Evolutionary conservation across 1,284 basidiomycete species (phyloP).

Genomic region (Marasmius tenuissimus): DNA sequence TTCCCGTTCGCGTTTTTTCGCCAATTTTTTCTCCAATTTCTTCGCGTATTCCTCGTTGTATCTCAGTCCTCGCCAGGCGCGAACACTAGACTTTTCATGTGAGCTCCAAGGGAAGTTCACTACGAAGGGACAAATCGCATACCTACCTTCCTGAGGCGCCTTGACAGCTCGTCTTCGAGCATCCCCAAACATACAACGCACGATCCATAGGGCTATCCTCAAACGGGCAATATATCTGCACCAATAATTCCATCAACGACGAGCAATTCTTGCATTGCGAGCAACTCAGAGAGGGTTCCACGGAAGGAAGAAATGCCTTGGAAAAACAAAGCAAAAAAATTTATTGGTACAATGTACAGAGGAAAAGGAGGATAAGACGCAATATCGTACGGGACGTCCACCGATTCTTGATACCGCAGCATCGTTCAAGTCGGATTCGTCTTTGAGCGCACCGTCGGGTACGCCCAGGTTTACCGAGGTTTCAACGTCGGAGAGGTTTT

Average conservation of each 20-base stretch:
- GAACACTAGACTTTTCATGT: conserved; percentile 48
- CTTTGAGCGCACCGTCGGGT: conserved; percentile 68
- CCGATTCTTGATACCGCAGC: conserved; percentile 83
- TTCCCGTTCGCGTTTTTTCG: conserved; percentile 37
- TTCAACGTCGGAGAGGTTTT: conserved; percentile 52
- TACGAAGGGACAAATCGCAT: conserved; percentile 5
- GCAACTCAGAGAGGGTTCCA: conserved; percentile 53
- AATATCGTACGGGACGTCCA: conserved; percentile 77
- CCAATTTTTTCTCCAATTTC: conserved; percentile 55
- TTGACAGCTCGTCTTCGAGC: conserved; percentile 67
- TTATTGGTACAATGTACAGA: conserved; percentile 39
- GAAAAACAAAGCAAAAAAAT: conserved; percentile 34
- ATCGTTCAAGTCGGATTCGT: conserved; percentile 58
- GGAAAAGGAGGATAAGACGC: conserved; percentile 28
- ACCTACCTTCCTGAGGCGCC: conserved; percentile 71
- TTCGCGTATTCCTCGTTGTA: conserved; percentile 71
- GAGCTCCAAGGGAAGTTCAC: conserved; percentile 14
- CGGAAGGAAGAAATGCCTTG: conserved; percentile 58
- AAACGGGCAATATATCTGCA: conserved; percentile 86
- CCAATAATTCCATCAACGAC: conserved; percentile 71
- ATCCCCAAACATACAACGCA: conserved; percentile 80
- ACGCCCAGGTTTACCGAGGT: conserved; percentile 75
- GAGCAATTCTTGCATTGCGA: conserved; percentile 70
- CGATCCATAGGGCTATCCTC: conserved; percentile 80
- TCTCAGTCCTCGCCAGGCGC: conserved; percentile 74